Conservation (phyloP, 257 asterid species). For the Solanum lycopersicoides region DNA sequence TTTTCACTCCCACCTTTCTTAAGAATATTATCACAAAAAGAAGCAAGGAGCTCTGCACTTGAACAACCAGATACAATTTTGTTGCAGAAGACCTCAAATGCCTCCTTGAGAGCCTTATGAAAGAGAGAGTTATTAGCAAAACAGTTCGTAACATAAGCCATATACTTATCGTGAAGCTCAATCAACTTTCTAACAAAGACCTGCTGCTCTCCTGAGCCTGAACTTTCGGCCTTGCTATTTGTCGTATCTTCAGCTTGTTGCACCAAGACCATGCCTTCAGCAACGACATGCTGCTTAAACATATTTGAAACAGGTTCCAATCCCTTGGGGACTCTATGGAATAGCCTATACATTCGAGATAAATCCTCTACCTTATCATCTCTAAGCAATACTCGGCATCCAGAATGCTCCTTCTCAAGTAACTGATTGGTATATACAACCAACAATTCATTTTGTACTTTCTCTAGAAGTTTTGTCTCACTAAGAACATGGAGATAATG, state of each 20-base stretch:
- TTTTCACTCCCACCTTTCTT: slow-evolving; percentile 60
- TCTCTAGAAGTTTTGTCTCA: slow-evolving; percentile 41
- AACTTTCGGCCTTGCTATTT: slow-evolving; percentile 25
- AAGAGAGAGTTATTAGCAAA: slow-evolving; percentile 10
- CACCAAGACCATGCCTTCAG: slow-evolving; percentile 41
- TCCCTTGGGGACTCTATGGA: slow-evolving; percentile 22
- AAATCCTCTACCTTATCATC: slow-evolving; percentile 55
- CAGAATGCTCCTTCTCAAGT: slow-evolving; percentile 55
- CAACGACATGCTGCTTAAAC: slow-evolving; percentile 42
- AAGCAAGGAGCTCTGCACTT: slow-evolving; percentile 60
- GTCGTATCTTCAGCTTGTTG: slow-evolving; percentile 47
- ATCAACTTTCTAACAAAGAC: slow-evolving; percentile 22
- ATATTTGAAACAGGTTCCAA: slow-evolving; percentile 23
- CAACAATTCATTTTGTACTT: slow-evolving; percentile 32
- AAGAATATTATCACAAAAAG: slow-evolving; percentile 62
- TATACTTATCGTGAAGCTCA: slow-evolving; percentile 13
- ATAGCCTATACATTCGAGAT: slow-evolving; percentile 54
- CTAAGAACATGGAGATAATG: slow-evolving; percentile 41
- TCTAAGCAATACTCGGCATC: slow-evolving; percentile 39
- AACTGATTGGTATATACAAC: slow-evolving; percentile 22
- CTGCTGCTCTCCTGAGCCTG: slow-evolving; percentile 33
- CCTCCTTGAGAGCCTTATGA: slow-evolving; percentile 56
- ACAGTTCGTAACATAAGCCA: slow-evolving; percentile 9
- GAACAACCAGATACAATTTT: slow-evolving; percentile 61
- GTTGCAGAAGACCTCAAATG: slow-evolving; percentile 62